Evolutionary conservation across 495 filamentous ascomycete species (phyloP).

Genomic region (Podospora conica): DNA sequence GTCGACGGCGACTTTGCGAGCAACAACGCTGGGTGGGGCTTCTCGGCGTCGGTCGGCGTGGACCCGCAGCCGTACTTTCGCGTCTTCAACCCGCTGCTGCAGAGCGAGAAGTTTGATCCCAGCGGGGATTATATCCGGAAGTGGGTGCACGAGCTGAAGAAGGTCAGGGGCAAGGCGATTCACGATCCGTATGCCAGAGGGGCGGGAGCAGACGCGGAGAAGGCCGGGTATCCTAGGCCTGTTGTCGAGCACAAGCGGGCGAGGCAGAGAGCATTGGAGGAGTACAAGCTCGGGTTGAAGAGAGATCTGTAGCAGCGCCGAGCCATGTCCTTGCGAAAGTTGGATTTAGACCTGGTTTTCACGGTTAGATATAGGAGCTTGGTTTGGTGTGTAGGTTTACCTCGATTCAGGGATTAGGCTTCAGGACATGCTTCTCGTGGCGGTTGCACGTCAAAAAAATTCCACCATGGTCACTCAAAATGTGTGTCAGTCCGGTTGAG

Average conservation of each 20-base stretch:
- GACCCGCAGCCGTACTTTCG: conserved; percentile 91
- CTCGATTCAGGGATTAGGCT: too few species aligned
- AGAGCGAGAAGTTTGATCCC: conserved; percentile 78
- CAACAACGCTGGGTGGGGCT: conserved; percentile 93
- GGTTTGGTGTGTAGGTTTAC: too few species aligned
- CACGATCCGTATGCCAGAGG: conserved; percentile 75
- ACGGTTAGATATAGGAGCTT: too few species aligned
- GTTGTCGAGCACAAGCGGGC: conserved; percentile 68
- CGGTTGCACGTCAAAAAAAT: too few species aligned
- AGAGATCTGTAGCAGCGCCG: conserved; percentile 15
- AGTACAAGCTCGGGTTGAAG: conserved; percentile 56
- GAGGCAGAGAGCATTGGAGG: conserved; percentile 58
- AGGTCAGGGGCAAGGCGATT: conserved; percentile 49
- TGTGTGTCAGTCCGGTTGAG: too few species aligned
- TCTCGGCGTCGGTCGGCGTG: conserved; percentile 70
- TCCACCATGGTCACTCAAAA: too few species aligned
- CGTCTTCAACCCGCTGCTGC: conserved; percentile 81
- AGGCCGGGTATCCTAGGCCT: conserved; percentile 64
- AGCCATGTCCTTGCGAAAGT: too few species aligned
- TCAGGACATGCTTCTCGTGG: too few species aligned
- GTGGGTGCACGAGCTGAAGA: conserved; percentile 65
- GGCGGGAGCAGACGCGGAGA: conserved; percentile 49
- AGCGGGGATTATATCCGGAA: conserved; percentile 63
- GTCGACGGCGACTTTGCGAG: conserved; percentile 90
- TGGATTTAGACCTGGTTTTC: too few species aligned